A percentile compares a stretch with the other conserved stretches of the same genome.
phyloP scores from a whole-genome alignment of 306 rosid genomes.

The Cucumis hystrix region DNA sequence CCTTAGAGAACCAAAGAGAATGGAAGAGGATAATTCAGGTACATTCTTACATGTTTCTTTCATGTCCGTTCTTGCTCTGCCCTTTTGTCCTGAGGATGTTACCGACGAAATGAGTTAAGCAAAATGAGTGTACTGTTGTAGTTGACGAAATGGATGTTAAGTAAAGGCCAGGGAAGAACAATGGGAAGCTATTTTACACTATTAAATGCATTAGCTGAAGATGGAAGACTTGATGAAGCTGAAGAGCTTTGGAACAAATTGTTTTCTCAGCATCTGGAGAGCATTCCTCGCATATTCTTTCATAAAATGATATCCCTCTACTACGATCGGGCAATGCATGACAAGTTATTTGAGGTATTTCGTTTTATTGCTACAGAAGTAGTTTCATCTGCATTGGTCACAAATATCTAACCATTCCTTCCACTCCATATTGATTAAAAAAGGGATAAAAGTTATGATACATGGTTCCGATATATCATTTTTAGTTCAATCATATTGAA shows the following conservation, averaged over 20 bases:
- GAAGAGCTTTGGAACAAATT: slow-evolving; percentile 89
- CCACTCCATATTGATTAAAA: not conserved
- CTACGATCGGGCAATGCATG: slow-evolving; percentile 29
- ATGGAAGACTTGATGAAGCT: slow-evolving; percentile 83
- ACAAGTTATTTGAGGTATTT: slow-evolving; percentile 84
- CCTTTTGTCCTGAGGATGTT: not conserved
- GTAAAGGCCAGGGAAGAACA: slow-evolving; percentile 99
- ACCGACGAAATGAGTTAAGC: not conserved
- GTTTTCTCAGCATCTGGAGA: slow-evolving; percentile 55
- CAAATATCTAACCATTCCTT: not conserved
- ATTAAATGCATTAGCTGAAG: slow-evolving; percentile 75
- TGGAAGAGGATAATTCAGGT: slow-evolving; percentile 96
- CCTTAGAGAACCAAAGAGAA: slow-evolving; percentile 63
- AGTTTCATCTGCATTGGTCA: not conserved
- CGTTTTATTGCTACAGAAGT: not conserved
- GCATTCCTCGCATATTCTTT: slow-evolving; percentile 77
- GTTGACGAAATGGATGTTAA: slow-evolving; percentile 91
- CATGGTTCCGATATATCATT: not conserved
- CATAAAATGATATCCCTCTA: slow-evolving; percentile 73
- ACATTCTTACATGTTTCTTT: not conserved
- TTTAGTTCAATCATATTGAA: not conserved
- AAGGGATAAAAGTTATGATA: not conserved
- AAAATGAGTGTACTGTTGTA: slow-evolving; percentile 9
- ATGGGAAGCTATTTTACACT: slow-evolving; percentile 82
- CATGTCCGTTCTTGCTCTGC: not conserved